Conservation (phyloP, 805 yeast genomes). For the Starmerella gropengiesseri region DNA sequence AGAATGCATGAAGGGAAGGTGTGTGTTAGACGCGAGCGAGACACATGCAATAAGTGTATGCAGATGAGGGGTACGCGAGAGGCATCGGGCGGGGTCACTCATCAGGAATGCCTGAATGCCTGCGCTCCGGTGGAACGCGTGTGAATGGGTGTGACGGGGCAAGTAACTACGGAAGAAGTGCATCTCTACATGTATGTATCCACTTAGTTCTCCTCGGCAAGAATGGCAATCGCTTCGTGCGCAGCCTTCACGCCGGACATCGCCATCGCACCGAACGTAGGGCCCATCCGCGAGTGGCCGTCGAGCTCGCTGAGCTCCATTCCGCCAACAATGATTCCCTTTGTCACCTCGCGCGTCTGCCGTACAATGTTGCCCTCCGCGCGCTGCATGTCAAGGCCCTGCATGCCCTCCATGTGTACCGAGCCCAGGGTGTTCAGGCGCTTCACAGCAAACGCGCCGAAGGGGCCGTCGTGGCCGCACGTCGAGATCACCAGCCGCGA, state of each 20-base stretch:
- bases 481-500: constrained; percentile 53
- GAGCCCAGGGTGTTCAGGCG: constrained; percentile 46
- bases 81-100: no score
- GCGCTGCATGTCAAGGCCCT: constrained; percentile 66
- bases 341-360: constrained; percentile 52
- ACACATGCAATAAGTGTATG: no score
- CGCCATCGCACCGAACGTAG: constrained; percentile 75
- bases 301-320: constrained; percentile 73
- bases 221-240: constrained; percentile 1
- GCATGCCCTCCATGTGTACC: constrained; percentile 53
- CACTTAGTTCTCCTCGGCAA: not conserved
- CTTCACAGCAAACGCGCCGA: constrained; percentile 70
- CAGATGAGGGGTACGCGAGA: no score
- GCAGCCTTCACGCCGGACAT: constrained; percentile 73
- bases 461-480: constrained; percentile 76
- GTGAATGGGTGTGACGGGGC: no score
- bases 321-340: constrained; percentile 57
- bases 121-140: no score
- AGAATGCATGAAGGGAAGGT: no score
- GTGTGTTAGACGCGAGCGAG: no score
- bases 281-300: constrained; percentile 75
- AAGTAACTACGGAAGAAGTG: not conserved
- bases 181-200: not conserved
- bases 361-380: constrained; percentile 70
- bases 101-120: no score